Conservation (phyloP, 768 basidiomycete species). For the Pleurotus citrinopileatus region DNA sequence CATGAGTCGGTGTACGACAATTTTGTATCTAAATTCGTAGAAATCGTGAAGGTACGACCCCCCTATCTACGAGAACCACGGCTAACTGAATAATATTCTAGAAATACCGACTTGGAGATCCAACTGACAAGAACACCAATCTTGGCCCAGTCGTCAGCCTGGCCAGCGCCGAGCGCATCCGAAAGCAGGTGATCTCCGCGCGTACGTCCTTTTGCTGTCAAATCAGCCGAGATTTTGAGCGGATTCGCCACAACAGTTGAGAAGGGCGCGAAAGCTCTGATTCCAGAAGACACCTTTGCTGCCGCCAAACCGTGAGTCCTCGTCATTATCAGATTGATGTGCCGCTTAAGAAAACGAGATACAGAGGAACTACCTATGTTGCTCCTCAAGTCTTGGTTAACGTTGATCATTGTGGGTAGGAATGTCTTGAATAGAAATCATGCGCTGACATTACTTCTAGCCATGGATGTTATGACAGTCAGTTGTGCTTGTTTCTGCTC, state of each 20-base stretch:
- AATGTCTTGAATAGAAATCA: constrained; percentile 6
- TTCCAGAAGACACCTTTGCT: constrained; percentile 66
- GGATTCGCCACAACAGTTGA: constrained; percentile 47
- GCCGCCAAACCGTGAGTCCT: constrained; percentile 64
- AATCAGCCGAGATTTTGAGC: background rate
- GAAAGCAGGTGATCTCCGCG: constrained; percentile 85
- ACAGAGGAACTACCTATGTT: constrained; percentile 80
- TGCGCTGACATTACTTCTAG: constrained; percentile 30
- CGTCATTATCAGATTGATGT: too few species aligned
- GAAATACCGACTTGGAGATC: constrained; percentile 87
- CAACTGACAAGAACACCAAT: constrained; percentile 67
- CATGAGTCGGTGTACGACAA: constrained; percentile 78
- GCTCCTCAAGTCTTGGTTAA: constrained; percentile 89
- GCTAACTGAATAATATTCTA: constrained; percentile 23
- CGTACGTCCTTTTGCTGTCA: constrained; percentile 38
- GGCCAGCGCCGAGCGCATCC: constrained; percentile 79
- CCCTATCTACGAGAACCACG: too few species aligned
- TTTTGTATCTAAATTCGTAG: constrained; percentile 74
- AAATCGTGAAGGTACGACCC: constrained; percentile 75
- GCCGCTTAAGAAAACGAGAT: too few species aligned
- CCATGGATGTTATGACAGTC: constrained; percentile 90
- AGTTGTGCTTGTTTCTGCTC: background rate
- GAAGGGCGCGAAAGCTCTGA: constrained; percentile 75
- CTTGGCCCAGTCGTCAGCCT: constrained; percentile 93
- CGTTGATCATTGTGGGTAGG: constrained; percentile 78